Evolutionary conservation across 78 protist genomes (phyloP).

Genomic region (Tieghemostelium lacteum): DNA sequence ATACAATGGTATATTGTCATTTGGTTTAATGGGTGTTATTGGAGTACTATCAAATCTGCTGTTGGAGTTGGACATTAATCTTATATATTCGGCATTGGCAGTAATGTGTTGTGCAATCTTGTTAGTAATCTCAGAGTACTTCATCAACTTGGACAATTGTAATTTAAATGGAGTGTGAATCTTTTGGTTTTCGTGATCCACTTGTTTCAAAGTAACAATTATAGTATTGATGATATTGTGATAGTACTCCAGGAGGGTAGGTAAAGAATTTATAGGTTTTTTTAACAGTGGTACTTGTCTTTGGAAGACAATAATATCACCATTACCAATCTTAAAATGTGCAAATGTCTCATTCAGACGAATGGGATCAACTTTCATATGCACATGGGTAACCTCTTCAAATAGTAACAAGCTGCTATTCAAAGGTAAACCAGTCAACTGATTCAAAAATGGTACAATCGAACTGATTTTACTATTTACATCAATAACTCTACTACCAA

Average conservation of each 20-base stretch:
- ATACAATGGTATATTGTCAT: constrained; percentile 61
- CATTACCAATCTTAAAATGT: constrained; percentile 7
- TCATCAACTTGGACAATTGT: constrained; percentile 48
- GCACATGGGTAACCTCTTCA: constrained; percentile 30
- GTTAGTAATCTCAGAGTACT: constrained; percentile 43
- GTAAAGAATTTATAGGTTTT: no score
- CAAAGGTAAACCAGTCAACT: constrained; percentile 26
- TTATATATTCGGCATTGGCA: constrained; percentile 37
- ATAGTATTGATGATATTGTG: constrained; percentile 12
- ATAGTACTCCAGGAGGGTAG: constrained; percentile 20
- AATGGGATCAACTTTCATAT: constrained; percentile 14
- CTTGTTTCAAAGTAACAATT: constrained; percentile 36
- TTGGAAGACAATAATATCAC: constrained; percentile 74
- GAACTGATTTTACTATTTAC: background rate
- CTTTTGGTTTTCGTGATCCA: constrained; percentile 17
- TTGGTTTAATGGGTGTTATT: constrained; percentile 59
- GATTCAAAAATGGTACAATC: constrained; percentile 17
- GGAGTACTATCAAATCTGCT: background rate
- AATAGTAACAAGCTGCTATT: constrained; percentile 1
- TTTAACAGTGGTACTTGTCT: background rate
- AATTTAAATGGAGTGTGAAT: background rate
- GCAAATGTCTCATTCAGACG: constrained; percentile 17
- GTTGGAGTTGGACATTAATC: constrained; percentile 5
- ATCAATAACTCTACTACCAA: constrained; percentile 61
- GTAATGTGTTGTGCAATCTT: constrained; percentile 16